Percentiles rank a stretch among this genome's conserved stretches.
Conservation (phyloP, 305 asterid genomes). For the Solanum aculeatissimum region DNA sequence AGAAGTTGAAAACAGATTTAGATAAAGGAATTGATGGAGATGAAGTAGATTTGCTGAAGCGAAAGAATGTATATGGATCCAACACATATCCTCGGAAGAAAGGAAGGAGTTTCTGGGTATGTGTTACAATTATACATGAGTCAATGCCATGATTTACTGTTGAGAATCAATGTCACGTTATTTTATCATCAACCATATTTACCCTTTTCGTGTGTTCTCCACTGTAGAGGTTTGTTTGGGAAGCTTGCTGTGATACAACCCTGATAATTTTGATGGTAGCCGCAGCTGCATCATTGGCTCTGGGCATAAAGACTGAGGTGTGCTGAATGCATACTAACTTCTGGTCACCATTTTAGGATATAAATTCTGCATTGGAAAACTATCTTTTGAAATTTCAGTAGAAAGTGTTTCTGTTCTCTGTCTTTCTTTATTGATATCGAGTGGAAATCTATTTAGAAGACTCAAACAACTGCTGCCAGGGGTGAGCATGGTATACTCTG, state of each 20-base stretch:
- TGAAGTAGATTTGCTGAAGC: constrained; percentile 40
- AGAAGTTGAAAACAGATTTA: constrained; percentile 45
- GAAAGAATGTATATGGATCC: constrained; percentile 73
- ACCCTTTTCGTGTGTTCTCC: background rate
- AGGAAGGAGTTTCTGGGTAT: constrained; percentile 66
- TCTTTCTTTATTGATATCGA: background rate
- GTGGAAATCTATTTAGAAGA: background rate
- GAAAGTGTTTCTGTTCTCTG: background rate
- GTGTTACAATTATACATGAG: background rate
- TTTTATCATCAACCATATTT: background rate
- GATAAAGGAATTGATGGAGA: constrained; percentile 71
- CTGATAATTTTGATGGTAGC: constrained; percentile 93
- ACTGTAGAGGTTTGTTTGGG: constrained; percentile 75
- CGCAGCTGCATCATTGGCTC: constrained; percentile 96
- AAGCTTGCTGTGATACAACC: constrained; percentile 90
- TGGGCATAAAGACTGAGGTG: constrained; percentile 97
- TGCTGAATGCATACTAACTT: background rate
- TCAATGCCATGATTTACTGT: background rate
- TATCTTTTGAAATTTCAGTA: background rate
- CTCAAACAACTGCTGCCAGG: background rate
- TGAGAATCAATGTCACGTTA: background rate
- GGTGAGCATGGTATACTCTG: background rate
- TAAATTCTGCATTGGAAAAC: background rate
- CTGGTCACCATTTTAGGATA: background rate
- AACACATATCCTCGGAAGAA: constrained; percentile 94